phyloP scores from a whole-genome alignment of 108 stramenopile species.

The Asterionellopsis glacialis region DNA sequence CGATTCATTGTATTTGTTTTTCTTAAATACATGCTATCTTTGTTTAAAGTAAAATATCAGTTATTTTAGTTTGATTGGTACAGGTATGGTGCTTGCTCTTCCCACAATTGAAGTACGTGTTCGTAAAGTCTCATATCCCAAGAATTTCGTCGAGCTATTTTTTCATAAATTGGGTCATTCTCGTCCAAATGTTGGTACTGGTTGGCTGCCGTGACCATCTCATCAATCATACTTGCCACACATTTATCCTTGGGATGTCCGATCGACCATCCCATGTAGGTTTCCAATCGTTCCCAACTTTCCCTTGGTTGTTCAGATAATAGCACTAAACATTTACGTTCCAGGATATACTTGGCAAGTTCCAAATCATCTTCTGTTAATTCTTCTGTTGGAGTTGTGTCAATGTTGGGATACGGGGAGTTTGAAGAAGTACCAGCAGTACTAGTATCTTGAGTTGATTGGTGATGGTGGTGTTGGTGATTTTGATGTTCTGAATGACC shows the following conservation, averaged over 20 bases:
- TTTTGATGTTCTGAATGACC: no score
- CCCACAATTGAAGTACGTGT: conserved; percentile 20
- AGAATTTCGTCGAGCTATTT: conserved; percentile 16
- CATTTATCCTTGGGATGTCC: not conserved
- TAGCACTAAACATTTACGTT: conserved; percentile 30
- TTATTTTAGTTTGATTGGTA: no score
- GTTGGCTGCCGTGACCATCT: not conserved
- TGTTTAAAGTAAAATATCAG: no score
- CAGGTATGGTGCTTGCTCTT: conserved; percentile 17
- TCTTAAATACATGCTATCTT: no score
- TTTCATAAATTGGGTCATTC: conserved; percentile 11
- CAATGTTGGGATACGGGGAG: conserved; percentile 23
- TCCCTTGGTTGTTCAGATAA: conserved; percentile 32
- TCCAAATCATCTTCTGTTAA: conserved; percentile 29
- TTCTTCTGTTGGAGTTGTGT: conserved; percentile 7
- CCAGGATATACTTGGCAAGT: conserved; percentile 37
- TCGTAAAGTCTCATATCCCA: conserved; percentile 35
- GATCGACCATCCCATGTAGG: conserved; percentile 18
- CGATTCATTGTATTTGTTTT: no score
- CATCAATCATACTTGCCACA: not conserved
- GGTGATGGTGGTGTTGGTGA: no score
- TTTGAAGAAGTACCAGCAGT: conserved; percentile 24
- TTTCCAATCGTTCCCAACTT: conserved; percentile 33
- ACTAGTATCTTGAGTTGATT: conserved; percentile 33
- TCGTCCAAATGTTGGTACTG: not conserved